Base-by-base conservation (phyloP, 2,329 filamentous ascomycete genomes). In the Paraconiothyrium brasiliense region DNA sequence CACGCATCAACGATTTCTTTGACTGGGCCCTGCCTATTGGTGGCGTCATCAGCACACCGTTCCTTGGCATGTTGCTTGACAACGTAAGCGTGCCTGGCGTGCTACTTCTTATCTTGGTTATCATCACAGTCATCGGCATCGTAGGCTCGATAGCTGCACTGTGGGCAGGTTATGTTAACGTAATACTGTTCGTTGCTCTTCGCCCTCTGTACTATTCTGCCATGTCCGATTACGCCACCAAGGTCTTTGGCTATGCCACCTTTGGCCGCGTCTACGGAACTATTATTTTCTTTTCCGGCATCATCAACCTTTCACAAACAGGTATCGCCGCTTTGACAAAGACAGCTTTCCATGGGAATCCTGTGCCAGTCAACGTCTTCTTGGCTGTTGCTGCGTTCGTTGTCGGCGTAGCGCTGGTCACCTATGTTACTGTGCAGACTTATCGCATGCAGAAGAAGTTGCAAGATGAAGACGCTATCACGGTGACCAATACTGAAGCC, bases 181-280 rank as follows among this genome's bases (percentile, higher is more conserved):
- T 97, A 55, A 79, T 85, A 41, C 85, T 97, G 11, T 96, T 97
- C 74, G 91, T 94, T 34, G 79, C 96, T 35, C 92, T 94, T 70
- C 88, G 93, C 0, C 93, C 93, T 0, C 89, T 97, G 32, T 97
- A 96, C 79, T 97, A 97, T 80, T 95, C 92, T 0, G 90, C 92
- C 9, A 92, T 97, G 69, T 94, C 90, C 44, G 93, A 97, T 79
- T 97, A 95, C 74, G 87, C 88, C 30, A 92, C 92, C 62, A 97
- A 97, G 78, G 93, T 97, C 24, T 97, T 97, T 75, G 93, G 93
- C 5, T 96, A 97, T 78, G 76, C 89, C 59, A 97, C 92, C 0
- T 97, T 97, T 71, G 93, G 93, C 32, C 95, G 91, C 49, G 92
- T 97, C 8, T 97, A 97, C 77, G 93, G 93, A 4, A 85, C 93